Conservation (phyloP, 352 stramenopile genomes). For the Globisporangium takayamanum region DNA sequence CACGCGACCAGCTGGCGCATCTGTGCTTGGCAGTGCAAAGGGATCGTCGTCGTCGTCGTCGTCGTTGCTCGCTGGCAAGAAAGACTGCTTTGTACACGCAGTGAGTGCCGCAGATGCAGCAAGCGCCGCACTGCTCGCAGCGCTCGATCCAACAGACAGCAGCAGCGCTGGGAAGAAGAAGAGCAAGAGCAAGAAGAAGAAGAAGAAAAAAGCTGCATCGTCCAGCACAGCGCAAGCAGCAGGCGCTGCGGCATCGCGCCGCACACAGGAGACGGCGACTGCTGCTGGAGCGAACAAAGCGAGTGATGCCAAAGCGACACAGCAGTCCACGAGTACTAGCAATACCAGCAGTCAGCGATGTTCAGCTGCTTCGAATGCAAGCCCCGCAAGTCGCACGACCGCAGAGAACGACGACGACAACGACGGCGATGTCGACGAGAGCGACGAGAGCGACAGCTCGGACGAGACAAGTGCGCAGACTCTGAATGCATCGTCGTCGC, state of each 20-base stretch:
- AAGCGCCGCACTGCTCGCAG: slow-evolving; percentile 17
- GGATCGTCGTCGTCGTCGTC: background rate
- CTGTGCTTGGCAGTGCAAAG: slow-evolving; percentile 5
- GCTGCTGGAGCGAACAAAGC: background rate
- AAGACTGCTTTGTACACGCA: slow-evolving; percentile 10
- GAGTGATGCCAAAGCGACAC: too few relatives aligned
- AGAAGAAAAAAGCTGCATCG: slow-evolving; percentile 8
- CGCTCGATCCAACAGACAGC: too few relatives aligned
- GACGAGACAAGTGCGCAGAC: slow-evolving; percentile 1
- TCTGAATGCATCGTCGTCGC: too few relatives aligned
- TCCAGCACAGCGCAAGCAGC: background rate
- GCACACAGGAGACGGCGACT: background rate
- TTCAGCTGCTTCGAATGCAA: background rate
- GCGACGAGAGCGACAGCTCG: slow-evolving; percentile 4
- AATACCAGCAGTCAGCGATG: too few relatives aligned
- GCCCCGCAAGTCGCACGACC: background rate
- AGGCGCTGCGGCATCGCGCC: background rate
- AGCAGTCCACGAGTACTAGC: too few relatives aligned
- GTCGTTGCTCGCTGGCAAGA: background rate
- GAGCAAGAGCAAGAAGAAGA: slow-evolving; percentile 17
- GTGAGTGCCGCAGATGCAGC: background rate
- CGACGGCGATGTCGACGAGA: slow-evolving; percentile 9
- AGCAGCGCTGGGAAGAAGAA: slow-evolving; percentile 14
- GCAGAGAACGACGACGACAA: slow-evolving; percentile 5
- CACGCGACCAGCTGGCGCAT: slow-evolving; percentile 11